These are phyloP conservation scores for Hypoxylon sp. DNA, from an alignment of 2,329 filamentous ascomycete genomes.

Conservation along the genomic window DNA sequence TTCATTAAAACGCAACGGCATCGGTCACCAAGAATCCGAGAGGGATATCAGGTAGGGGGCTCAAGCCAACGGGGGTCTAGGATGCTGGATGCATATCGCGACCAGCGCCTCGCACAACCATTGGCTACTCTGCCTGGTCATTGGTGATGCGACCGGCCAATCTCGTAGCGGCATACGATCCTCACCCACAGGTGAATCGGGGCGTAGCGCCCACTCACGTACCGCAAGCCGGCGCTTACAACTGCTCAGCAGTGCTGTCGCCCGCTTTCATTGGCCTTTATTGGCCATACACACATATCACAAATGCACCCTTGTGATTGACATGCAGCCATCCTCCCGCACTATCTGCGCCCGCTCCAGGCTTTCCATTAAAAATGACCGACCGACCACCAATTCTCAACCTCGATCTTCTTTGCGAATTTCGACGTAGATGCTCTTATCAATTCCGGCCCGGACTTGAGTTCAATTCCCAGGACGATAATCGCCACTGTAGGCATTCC, in stretches of 20 bases:
- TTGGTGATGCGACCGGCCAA: constrained; percentile 44
- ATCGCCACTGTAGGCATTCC: constrained; percentile 39
- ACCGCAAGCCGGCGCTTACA: constrained; percentile 52
- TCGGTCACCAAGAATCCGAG: constrained; percentile 40
- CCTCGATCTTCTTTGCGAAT: constrained; percentile 41
- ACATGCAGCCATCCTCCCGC: constrained; percentile 51
- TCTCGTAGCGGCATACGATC: constrained; percentile 43
- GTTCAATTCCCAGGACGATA: constrained; percentile 39
- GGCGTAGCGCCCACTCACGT: constrained; percentile 50
- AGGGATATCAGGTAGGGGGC: constrained; percentile 34
- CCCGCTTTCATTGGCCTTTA: constrained; percentile 51
- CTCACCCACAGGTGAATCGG: constrained; percentile 37
- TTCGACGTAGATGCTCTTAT: constrained; percentile 47
- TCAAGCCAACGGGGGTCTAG: constrained; percentile 34
- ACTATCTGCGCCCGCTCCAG: constrained; percentile 24
- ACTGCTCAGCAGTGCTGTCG: constrained; percentile 43
- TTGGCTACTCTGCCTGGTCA: constrained; percentile 31
- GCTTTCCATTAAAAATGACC: constrained; percentile 45
- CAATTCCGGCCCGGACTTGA: constrained; percentile 31
- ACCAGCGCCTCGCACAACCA: constrained; percentile 34
- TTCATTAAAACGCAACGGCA: constrained; percentile 33
- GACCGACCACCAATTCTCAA: constrained; percentile 42
- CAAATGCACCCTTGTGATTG: constrained; percentile 53
- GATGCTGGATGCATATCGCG: constrained; percentile 29
- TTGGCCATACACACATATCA: constrained; percentile 46